phyloP scores from a whole-genome alignment of 139 green algal species.

The Chlorella sp. region DNA sequence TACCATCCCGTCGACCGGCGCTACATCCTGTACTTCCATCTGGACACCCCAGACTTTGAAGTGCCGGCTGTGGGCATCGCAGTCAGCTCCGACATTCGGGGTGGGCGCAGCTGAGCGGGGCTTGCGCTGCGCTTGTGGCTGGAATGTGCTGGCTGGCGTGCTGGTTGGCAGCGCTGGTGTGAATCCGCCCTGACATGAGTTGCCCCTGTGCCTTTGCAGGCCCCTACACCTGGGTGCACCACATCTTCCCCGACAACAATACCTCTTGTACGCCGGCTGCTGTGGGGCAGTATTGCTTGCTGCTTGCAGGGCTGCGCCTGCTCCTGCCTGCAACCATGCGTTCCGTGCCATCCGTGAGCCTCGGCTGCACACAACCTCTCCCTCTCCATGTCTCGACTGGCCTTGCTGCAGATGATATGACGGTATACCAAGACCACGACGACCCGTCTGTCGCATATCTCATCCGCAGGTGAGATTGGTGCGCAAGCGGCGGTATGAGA shows the following conservation, averaged over 20 bases:
- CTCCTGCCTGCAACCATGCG: too few species aligned
- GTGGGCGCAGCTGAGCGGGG: background rate
- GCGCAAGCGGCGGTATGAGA: too few species aligned
- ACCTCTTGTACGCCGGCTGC: background rate
- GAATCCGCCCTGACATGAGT: too few species aligned
- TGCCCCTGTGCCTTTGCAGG: background rate
- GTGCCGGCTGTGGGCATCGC: constrained; percentile 17
- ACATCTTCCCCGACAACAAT: constrained; percentile 32
- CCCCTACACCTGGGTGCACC: background rate
- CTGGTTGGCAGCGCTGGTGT: too few species aligned
- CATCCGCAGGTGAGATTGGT: constrained; percentile 5
- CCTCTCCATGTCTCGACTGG: too few species aligned
- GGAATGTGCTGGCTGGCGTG: too few species aligned
- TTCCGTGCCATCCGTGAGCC: too few species aligned
- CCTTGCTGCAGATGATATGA: constrained; percentile 19
- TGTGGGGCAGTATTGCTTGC: too few species aligned
- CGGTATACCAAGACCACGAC: background rate
- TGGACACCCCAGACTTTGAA: constrained; percentile 25
- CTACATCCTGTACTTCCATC: constrained; percentile 11
- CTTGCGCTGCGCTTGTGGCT: too few species aligned
- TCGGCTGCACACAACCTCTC: background rate
- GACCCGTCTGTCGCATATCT: background rate
- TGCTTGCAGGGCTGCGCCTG: too few species aligned
- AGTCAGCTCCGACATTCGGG: constrained; percentile 6
- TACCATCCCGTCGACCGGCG: background rate